Evolutionary conservation across 2,329 filamentous ascomycete genomes (phyloP).

Genomic region (Ustilaginoidea virens): DNA sequence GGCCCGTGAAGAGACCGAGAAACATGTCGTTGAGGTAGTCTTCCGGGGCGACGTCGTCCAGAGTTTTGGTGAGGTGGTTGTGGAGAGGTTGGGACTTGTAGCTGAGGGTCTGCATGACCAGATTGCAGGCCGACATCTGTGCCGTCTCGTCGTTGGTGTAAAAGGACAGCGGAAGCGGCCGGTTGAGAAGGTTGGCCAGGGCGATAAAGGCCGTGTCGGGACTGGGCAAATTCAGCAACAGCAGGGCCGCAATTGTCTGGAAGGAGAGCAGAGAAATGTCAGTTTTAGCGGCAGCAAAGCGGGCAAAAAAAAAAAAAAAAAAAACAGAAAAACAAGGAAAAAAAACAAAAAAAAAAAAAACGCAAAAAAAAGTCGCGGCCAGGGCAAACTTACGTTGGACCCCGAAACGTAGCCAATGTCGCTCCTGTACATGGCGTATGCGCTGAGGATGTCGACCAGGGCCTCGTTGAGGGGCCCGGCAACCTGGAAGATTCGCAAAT

Average conservation of each 20-base stretch:
- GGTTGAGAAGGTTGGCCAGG: slow-evolving; percentile 64
- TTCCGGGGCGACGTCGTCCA: slow-evolving; percentile 30
- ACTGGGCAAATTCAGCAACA: slow-evolving; percentile 55
- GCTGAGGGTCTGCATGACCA: slow-evolving; percentile 50
- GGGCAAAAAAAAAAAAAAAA: not conserved
- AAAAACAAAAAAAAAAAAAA: not conserved
- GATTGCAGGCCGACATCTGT: slow-evolving; percentile 51
- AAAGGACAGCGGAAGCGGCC: slow-evolving; percentile 59
- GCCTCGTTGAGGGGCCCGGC: slow-evolving; percentile 50
- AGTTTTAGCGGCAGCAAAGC: slow-evolving; percentile 7
- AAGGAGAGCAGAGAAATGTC: too few species aligned
- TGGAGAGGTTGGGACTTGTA: slow-evolving; percentile 50
- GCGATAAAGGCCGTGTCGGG: slow-evolving; percentile 51
- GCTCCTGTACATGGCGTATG: slow-evolving; percentile 68
- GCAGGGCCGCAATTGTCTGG: slow-evolving; percentile 55
- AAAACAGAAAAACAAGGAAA: not conserved
- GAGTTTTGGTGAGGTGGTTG: slow-evolving; percentile 41
- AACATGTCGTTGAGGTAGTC: slow-evolving; percentile 46
- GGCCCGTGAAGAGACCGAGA: slow-evolving; percentile 45
- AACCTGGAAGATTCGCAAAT: slow-evolving; percentile 56
- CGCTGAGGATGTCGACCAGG: slow-evolving; percentile 58
- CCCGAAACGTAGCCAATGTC: slow-evolving; percentile 67
- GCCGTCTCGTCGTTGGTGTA: slow-evolving; percentile 55
- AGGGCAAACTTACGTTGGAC: slow-evolving; percentile 57
- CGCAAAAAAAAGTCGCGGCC: too few species aligned